Evolutionary conservation across 148 eudicot genomes (phyloP).

Genomic region (Bassia scoparia): DNA sequence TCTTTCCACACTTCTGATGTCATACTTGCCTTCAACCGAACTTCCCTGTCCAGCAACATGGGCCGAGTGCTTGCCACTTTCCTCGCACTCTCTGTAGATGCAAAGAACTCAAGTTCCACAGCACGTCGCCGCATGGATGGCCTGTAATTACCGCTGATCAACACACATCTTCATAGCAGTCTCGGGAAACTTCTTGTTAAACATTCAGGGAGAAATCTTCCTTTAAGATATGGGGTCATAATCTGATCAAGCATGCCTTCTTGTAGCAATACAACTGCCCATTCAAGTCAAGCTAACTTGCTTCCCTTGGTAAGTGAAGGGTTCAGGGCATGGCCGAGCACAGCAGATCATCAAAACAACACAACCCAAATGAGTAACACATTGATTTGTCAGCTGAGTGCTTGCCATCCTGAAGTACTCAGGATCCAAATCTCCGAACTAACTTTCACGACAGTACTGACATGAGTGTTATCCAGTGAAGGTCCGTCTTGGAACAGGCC

Average conservation of each 20-base stretch:
- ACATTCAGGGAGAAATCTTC: constrained; percentile 87
- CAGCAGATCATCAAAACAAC: constrained; percentile 81
- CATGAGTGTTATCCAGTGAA: constrained; percentile 83
- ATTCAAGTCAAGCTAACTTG: constrained; percentile 93
- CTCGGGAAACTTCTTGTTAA: constrained; percentile 81
- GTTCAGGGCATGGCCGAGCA: constrained; percentile 91
- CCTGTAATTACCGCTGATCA: constrained; percentile 79
- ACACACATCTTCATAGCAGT: constrained; percentile 87
- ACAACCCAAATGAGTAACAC: constrained; percentile 94
- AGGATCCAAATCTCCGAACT: constrained; percentile 91
- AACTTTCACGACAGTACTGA: constrained; percentile 93
- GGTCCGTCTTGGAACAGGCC: constrained; percentile 92
- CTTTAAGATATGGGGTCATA: constrained; percentile 71
- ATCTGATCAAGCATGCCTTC: constrained; percentile 77
- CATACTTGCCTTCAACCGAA: constrained; percentile 44
- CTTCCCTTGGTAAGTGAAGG: constrained; percentile 84
- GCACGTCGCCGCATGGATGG: constrained; percentile 98
- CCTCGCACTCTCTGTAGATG: constrained; percentile 95
- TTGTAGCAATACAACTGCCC: constrained; percentile 81
- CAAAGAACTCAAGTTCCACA: constrained; percentile 95
- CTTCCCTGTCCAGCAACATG: constrained; percentile 37
- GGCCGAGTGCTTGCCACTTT: constrained; percentile 43
- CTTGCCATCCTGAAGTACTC: constrained; percentile 93
- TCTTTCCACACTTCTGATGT: constrained; percentile 48
- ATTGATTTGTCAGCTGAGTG: constrained; percentile 83